Base-by-base conservation (phyloP, 495 filamentous ascomycete genomes). In the Corynascus novoguineensis region DNA sequence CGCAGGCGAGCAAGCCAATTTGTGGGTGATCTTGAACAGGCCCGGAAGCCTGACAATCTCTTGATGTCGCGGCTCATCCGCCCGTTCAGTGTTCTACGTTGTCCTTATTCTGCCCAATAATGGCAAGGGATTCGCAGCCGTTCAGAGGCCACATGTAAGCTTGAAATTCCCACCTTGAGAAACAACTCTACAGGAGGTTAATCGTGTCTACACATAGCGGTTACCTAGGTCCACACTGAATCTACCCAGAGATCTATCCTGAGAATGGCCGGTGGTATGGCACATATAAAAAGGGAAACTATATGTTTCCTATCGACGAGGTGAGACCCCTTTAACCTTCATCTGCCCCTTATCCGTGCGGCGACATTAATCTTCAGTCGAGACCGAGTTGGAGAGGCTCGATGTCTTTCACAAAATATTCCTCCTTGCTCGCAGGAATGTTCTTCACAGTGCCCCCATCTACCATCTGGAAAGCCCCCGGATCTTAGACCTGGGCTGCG, bases 401-500 rank as follows among this genome's bases (percentile, higher is more conserved):
- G 89, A 93, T 60, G 85, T 90, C 35, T 84, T 88, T 57, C 87
- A 93, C 71, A 85, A 87, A 60, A 70, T 91, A 57, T 86, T 88
- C 65, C 62, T 81, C 11, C 82, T 88, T 6, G 85, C 84, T 19
- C 84, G 89, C 68, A 57, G 76, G 54, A 75, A 85, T 60, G 69
- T 75, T 60, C 72, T 84, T 19, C 77, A 84, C 57, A 71, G 60
- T 40, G 77, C 80, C 24, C 80, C 86, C 1, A 75, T 90, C 12
- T 46, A 57, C 9, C 57, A 61, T 22, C 27, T 32, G 8, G 59
- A 59, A 32, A 42, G 42, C 28, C 71, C 73, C 6, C 71, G 81
- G 24, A 84, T 95, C 37, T 73, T 97, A 22, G 92, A 97, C 67
- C 68, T 96, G 46, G 92, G 92, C 25, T 89, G 86, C 59, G 92